Evolutionary conservation across 176 grass and related monocot species (phyloP), one percentile per base, ranked within the genome.

Genomic region (Rhynchospora tenuis): DNA sequence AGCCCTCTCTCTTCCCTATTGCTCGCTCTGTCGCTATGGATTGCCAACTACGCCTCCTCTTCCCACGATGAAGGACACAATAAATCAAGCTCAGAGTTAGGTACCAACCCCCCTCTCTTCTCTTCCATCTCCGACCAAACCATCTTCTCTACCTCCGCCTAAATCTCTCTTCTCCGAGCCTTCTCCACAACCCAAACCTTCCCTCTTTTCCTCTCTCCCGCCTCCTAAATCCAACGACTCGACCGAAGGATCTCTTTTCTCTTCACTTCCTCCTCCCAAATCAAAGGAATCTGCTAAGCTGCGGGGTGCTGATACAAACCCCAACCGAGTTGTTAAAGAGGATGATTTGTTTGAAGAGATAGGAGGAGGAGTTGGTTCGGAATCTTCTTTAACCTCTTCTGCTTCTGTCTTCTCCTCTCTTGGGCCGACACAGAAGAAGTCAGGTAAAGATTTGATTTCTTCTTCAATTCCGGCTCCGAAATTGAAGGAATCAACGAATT

Each of bases 11-110:
- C 54, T 16, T 67, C 7, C 4, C 19, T 64, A 59, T 19, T 12
- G 29, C 4, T 28, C n/a, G n/a, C n/a, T 19, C 31, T 45, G 2
- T 23, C 17, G 86, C 79, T 28, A 98, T 98, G 95, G 95, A 98
- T 85, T 91, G 92, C 95, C 23, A 98, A 67, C 88, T 98, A 98
- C 84, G 95, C 90, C 85, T 94, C 92, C 87, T 88, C 86, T 58
- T 86, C 86, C 55, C 92, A 98, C 57, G 89, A 90, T 9, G 92
- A 90, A 5, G 82, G 59, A 24, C 87, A 88, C 51, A 60, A 81
- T 28, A 55, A 85, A 33, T 62, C 83, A 3, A 26, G 81, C 47
- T 84, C 73, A 0, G 4, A 62, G 24, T 57, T 63, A 9, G 33
- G 22, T 47, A 3, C 16, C 73, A 56, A 57, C 61, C 3, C 46